Conservation (phyloP, 768 basidiomycete genomes). For the Coprinellus micaceus region DNA sequence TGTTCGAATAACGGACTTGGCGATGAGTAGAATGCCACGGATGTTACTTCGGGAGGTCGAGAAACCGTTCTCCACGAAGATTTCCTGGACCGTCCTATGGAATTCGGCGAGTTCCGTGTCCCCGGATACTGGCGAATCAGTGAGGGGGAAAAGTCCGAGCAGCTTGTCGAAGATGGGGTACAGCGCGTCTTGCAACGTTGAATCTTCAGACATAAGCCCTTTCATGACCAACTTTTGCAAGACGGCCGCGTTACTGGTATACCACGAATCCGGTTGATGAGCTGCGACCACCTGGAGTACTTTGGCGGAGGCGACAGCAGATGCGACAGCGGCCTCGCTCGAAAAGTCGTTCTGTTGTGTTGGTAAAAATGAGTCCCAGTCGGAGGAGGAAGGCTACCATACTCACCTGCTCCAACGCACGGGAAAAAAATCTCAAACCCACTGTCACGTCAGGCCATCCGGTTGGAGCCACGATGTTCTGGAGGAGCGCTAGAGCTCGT, state of each 20-base stretch:
- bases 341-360: conserved; percentile 63
- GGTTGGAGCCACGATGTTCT: conserved; percentile 72
- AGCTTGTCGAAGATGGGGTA: conserved; percentile 81
- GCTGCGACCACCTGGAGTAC: conserved; percentile 83
- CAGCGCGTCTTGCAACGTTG: conserved; percentile 73
- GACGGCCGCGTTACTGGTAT: conserved; percentile 59
- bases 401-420: conserved; percentile 76
- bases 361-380: conserved; percentile 5
- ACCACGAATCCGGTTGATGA: conserved; percentile 85
- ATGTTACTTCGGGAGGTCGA: conserved; percentile 53
- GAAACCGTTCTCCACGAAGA: conserved; percentile 77
- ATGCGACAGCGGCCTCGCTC: conserved; percentile 57
- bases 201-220: conserved; percentile 78
- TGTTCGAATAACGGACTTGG: conserved; percentile 79
- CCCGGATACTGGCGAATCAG: conserved; percentile 43
- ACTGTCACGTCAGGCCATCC: conserved; percentile 93
- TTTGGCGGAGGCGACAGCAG: conserved; percentile 79
- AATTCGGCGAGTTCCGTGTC: conserved; percentile 71
- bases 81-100: conserved; percentile 67
- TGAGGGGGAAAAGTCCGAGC: conserved; percentile 70
- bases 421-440: conserved; percentile 85
- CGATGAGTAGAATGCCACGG: conserved; percentile 80
- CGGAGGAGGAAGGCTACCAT: neutral
- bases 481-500: conserved; percentile 63
- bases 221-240: conserved; percentile 85